Evolutionary conservation across 805 yeast species (phyloP).

Genomic region (Candida sanyiensis): DNA sequence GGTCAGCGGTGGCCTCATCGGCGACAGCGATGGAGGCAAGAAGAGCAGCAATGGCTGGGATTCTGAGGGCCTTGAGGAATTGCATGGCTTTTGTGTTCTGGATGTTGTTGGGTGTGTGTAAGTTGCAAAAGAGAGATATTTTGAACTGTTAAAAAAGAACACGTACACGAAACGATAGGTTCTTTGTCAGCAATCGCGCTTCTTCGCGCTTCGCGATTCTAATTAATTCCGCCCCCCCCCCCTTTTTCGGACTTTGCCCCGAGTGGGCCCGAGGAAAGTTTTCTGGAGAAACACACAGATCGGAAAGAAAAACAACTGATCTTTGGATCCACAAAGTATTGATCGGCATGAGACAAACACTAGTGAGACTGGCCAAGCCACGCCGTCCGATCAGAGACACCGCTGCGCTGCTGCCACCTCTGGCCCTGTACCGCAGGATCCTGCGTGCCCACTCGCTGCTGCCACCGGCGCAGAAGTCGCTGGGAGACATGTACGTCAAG

Average conservation of each 20-base stretch:
- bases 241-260: too few species aligned
- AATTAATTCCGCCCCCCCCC: background rate
- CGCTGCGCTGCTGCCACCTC: slow-evolving; percentile 73
- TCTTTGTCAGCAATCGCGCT: too few species aligned
- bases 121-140: background rate
- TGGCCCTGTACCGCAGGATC: slow-evolving; percentile 70
- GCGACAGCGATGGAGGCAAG: slow-evolving; percentile 41
- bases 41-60: slow-evolving; percentile 36
- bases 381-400: slow-evolving; percentile 18
- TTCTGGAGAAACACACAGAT: too few species aligned
- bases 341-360: slow-evolving; percentile 15
- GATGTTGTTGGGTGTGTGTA: background rate
- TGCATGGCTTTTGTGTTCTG: too few species aligned
- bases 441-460: slow-evolving; percentile 71
- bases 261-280: too few species aligned
- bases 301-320: too few species aligned
- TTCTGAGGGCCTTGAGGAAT: slow-evolving; percentile 28
- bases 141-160: too few species aligned
- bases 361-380: slow-evolving; percentile 13
- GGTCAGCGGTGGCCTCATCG: slow-evolving; percentile 63
- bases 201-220: background rate
- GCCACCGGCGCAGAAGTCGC: slow-evolving; percentile 61
- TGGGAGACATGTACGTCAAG: slow-evolving; percentile 88
- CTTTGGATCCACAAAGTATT: too few species aligned
- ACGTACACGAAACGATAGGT: too few species aligned